Evolutionary conservation across 2,329 filamentous ascomycete species (phyloP), one percentile per base, ranked within the genome.

Genomic region (Monosporascus sp.): DNA sequence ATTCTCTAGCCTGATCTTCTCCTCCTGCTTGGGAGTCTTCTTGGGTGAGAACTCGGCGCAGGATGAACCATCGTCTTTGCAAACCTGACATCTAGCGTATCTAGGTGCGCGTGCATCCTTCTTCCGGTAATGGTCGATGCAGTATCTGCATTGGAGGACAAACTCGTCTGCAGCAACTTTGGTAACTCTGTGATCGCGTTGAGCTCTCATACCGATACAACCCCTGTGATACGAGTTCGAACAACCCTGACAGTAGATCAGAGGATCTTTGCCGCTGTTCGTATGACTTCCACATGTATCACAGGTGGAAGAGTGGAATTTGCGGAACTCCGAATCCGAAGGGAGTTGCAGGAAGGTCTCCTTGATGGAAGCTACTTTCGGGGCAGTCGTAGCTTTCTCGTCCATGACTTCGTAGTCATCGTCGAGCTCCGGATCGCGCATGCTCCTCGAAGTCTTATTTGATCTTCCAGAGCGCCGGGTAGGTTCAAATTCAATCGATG

Each of bases 171-270:
- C 76, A 2, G 77, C 85, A 50, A 97, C 72, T 68, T 97, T 99
- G 24, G 91, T 97, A 9, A 90, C 90, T 37, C 94, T 74, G 67
- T 97, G 94, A n/a, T 96, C 90, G 55, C 94, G 81, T 14, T 69
- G 75, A 50, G 80, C 81, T 49, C 94, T 83, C 48, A 79, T 76
- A 1, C 93, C 91, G 27, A 99, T 77, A 65, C 94, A 99, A 41
- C 73, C 74, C 68, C 89, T 90, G 71, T 99, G 94, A 61, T 90
- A 96, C 0, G 88, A 80, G 48, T 86, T 77, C 2, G 87, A 90
- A 67, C 94, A 99, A 31, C 94, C 94, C 72, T 99, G 95, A 62
- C 94, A 99, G 65, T 87, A 86, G 36, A 99, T 80, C 24, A 99
- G 75, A 39, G 81, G 76, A 1, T 89, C 90, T 65, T 85, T 87